Conservation (phyloP, 176 grass and related monocot genomes). For the Alopecurus myosuroides region DNA sequence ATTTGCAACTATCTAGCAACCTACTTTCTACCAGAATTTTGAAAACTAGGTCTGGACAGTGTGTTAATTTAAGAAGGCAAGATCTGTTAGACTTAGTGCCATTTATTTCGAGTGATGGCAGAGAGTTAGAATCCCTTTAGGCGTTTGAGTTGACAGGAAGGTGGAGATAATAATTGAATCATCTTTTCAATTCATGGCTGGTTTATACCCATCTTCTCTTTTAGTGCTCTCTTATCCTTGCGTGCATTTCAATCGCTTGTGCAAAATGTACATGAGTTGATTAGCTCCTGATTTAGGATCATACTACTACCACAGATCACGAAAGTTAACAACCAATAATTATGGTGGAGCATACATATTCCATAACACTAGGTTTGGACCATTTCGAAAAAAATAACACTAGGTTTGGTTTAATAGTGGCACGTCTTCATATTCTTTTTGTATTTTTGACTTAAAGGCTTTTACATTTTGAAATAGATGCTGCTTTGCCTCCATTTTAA, state of each 20-base stretch:
- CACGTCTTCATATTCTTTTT: neutral
- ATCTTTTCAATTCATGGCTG: conserved; percentile 10
- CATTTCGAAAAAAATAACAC: too few relatives aligned
- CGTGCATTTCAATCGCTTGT: conserved; percentile 6
- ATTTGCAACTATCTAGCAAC: conserved; percentile 19
- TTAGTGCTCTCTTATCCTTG: conserved; percentile 9
- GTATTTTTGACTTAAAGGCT: neutral
- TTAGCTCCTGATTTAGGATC: conserved; percentile 15
- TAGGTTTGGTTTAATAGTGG: neutral
- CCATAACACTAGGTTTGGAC: conserved; percentile 7
- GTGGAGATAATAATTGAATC: conserved; percentile 27
- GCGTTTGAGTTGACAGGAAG: neutral
- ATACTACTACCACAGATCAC: neutral
- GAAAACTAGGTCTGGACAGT: conserved; percentile 18
- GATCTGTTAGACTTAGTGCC: conserved; percentile 4
- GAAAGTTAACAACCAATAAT: neutral
- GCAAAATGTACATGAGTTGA: conserved; percentile 17
- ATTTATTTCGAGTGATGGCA: conserved; percentile 23
- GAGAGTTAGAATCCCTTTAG: conserved; percentile 8
- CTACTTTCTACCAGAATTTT: neutral
- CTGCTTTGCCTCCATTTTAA: neutral
- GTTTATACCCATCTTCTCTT: neutral
- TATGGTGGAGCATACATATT: neutral
- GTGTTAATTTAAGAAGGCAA: conserved; percentile 20
- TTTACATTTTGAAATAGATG: neutral